Evolutionary conservation across 352 stramenopile species (phyloP), one percentile per base, ranked within the genome.

Genomic region (Globisporangium irregulare): DNA sequence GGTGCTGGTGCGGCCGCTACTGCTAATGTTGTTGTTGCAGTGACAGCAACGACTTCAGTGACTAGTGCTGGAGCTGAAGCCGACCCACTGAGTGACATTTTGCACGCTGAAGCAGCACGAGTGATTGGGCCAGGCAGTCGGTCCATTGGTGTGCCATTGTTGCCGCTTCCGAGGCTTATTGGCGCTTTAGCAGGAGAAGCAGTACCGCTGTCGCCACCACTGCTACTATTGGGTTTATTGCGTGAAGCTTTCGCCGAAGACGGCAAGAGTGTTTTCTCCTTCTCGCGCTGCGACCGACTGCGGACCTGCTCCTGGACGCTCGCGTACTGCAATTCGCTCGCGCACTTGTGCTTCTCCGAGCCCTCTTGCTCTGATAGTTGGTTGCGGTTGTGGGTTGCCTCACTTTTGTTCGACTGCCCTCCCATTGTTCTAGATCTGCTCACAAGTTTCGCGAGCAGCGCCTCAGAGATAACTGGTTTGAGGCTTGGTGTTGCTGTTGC

Each of bases 281-380:
- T 64, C 24, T 73, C 62, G 20, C 27, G 20, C 29, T 62, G 56
- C 7, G 70, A 43, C 0, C 62, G 72, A 24, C n/a, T 22, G 36
- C 67, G 68, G 43, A 80, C 77, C n/a, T 68, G 56, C 4, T 72
- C 66, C 46, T 75, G 75, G 3, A 73, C 25, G 22, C 68, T 54
- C 29, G 70, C 59, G 22, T 81, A 81, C 41, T 50, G 24, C 3
- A 51, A 27, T 3, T 71, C 61, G 3, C 24, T 59, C 15, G 62
- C 55, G 36, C 34, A 59, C 43, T 71, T 70, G 10, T 50, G 62
- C 43, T 68, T 77, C 8, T 77, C 61, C 1, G 59, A 63, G 24
- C 63, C 43, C 20, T 20, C 43, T 50, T 18, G 43, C 43, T 18
- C 15, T 0, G 43, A 50, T 50, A 5, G 43, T 8, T 50, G 43